Evolutionary conservation across 805 yeast genomes (phyloP), one percentile per base, ranked within the genome.

Genomic region (Ogataea zsoltii): DNA sequence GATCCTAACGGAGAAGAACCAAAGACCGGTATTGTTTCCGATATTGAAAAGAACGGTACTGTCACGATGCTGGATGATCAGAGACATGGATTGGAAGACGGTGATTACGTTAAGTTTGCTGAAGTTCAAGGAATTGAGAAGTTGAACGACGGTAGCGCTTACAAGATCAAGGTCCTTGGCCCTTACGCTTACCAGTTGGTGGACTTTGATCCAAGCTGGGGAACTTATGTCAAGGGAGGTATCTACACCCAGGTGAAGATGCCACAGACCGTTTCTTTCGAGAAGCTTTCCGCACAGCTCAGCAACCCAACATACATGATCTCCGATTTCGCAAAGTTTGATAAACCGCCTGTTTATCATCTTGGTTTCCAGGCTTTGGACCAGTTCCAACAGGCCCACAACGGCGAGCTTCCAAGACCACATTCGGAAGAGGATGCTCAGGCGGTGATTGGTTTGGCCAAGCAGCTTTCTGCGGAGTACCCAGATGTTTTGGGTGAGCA

Each of bases 1-100:
- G 99, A 94, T 64, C 75, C 82, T 32, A 88, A 86, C 42, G 99
- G 99, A 42, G 98, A 94, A 70, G 98, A 94, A 67, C 96, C 96
- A 14, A 71, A 72, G 39, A 63, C 82, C 3, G 98, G 99, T 37
- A 85, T 88, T 48, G 88, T 94, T 1, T 86, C 96, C 1, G 96
- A 88, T 62, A 85, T 94, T 49, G 97, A 91, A 62, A 64, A 71
- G 10, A 78, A 88, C 62, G 98, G 98, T 46, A 85, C 90, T 10
- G 97, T 94, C n/a, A 85, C 97, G 16, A 88, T 87, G 74, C 76
- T 92, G 57, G 96, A 87, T 62, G 97, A 89, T 53, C 83, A 80
- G 49, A 83, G 98, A 67, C 99, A 94, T 62, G 96, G 96, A 15
- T 74, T 94, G 44, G 88, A 91, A 71, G 96, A 89, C 66, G 98